A percentile compares a stretch with the other conserved stretches of the same genome.
phyloP scores from a whole-genome alignment of 176 grass and related monocot genomes.

The Cenchrus fungigraminus region DNA sequence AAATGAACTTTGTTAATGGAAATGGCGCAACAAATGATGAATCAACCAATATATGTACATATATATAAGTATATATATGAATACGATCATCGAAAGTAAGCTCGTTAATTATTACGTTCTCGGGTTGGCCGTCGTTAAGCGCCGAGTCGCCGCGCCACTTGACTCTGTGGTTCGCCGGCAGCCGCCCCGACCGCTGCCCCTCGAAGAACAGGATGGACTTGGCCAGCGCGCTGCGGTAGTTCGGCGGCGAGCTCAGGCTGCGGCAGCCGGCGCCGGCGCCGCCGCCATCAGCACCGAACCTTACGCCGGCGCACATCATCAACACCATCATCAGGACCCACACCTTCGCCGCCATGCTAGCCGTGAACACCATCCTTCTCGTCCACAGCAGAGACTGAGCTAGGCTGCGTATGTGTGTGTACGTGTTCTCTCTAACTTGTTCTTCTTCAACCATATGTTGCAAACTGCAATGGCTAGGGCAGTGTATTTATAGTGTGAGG shows the following conservation, averaged over 20 bases:
- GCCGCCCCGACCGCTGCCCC: constrained; percentile 55
- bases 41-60: no score
- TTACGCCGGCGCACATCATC: constrained; percentile 7
- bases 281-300: not conserved
- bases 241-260: constrained; percentile 35
- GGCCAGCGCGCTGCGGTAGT: constrained; percentile 46
- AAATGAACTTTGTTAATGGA: no score
- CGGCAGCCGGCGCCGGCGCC: no score
- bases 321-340: constrained; percentile 26
- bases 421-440: not conserved
- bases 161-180: constrained; percentile 50
- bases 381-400: not conserved
- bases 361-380: not conserved
- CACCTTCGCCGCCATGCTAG: constrained; percentile 30
- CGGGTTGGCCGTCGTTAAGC: constrained; percentile 47
- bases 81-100: not conserved
- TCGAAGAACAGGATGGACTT: constrained; percentile 68
- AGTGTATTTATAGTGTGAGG: constrained; percentile 48
- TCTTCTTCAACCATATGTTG: not conserved
- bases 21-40: no score
- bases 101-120: constrained; percentile 37
- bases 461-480: not conserved
- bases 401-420: not conserved
- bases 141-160: constrained; percentile 58
- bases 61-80: no score